These are phyloP conservation scores for Craterostigma plantagineum DNA, from an alignment of 257 asterid species.

Conservation along the genomic window DNA sequence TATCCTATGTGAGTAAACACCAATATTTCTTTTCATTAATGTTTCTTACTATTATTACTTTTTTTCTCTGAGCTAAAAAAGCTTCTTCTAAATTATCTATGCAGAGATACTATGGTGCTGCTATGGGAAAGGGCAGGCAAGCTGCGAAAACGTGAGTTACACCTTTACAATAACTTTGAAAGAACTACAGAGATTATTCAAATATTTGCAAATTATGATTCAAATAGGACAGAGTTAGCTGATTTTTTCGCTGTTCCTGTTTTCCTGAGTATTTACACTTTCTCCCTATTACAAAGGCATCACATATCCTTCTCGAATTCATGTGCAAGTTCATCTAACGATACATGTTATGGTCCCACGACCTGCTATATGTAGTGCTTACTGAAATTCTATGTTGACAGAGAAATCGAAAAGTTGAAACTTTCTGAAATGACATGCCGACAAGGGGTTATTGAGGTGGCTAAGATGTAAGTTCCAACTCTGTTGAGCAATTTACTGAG, in stretches of 20 bases:
- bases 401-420: slow-evolving; percentile 83
- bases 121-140: slow-evolving; percentile 91
- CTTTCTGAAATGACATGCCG: slow-evolving; percentile 93
- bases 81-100: slow-evolving; percentile 3
- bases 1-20: slow-evolving; percentile 52
- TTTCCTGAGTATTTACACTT: too few species aligned
- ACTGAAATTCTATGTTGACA: slow-evolving; percentile 15
- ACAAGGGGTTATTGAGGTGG: slow-evolving; percentile 86
- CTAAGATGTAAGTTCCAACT: slow-evolving; percentile 60
- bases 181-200: not conserved
- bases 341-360: not conserved
- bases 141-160: slow-evolving; percentile 89
- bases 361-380: slow-evolving; percentile 7
- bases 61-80: not conserved
- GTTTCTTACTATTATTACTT: not conserved
- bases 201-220: not conserved
- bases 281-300: too few species aligned
- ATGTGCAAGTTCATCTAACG: slow-evolving; percentile 4
- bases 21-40: not conserved
- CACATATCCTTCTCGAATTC: not conserved
- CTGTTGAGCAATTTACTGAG: slow-evolving; percentile 1
- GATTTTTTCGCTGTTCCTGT: too few species aligned
- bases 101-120: slow-evolving; percentile 87
- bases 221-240: not conserved
- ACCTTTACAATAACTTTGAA: slow-evolving; percentile 1